These are phyloP conservation scores for Populus trichocarpa DNA, from an alignment of 441 rosid genomes.

Conservation along the genomic window DNA sequence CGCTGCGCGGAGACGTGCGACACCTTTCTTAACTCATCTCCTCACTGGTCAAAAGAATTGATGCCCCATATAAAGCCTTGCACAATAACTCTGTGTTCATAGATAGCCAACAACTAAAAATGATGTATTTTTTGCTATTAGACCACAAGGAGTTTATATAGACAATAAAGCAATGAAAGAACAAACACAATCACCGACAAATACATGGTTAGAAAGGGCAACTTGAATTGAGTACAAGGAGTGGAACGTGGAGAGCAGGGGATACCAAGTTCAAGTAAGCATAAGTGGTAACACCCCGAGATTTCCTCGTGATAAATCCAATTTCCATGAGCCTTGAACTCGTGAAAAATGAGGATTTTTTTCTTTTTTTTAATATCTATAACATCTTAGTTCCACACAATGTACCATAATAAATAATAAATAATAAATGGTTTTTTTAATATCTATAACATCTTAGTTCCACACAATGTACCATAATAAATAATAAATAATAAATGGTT, in stretches of 20 bases:
- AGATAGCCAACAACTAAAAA: constrained; percentile 80
- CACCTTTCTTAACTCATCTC: constrained; percentile 97
- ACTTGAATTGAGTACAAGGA: neutral
- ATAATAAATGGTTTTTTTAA: too few species aligned
- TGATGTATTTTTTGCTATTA: constrained; percentile 8
- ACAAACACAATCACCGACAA: neutral
- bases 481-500: too few species aligned
- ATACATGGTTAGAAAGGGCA: neutral
- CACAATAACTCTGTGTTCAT: constrained; percentile 92
- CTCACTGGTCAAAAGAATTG: constrained; percentile 98
- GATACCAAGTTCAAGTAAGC: neutral
- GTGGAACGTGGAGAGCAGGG: neutral
- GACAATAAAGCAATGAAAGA: neutral
- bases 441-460: too few species aligned
- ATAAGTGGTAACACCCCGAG: neutral
- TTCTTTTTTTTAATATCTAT: too few species aligned
- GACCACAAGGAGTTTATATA: neutral
- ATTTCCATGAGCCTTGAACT: too few species aligned
- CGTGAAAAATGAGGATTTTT: too few species aligned
- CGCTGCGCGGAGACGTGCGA: too few species aligned
- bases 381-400: too few species aligned
- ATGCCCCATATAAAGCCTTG: constrained; percentile 96
- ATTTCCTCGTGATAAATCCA: too few species aligned
- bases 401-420: too few species aligned
- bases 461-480: too few species aligned